Percentiles rank a stretch among this genome's conserved stretches.
Evolutionary conservation across 1,139 yeast species (phyloP).

Genomic region (Blastobotrys apis): DNA sequence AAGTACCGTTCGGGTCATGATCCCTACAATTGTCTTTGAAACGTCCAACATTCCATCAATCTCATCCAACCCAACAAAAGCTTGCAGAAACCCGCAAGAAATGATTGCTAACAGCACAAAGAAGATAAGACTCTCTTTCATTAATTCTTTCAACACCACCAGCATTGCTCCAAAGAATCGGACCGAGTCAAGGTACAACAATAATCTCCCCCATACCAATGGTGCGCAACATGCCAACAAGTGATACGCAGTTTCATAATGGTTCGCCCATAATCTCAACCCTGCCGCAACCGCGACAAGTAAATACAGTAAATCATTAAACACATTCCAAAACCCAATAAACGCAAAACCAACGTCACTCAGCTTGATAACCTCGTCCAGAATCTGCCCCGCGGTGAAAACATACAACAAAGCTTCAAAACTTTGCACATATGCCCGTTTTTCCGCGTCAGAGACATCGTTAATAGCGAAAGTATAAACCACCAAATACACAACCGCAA

Average conservation of each 20-base stretch:
- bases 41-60: constrained; percentile 82
- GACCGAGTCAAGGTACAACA: constrained; percentile 72
- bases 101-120: constrained; percentile 69
- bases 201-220: constrained; percentile 75
- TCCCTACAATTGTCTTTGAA: constrained; percentile 57
- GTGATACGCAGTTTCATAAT: constrained; percentile 66
- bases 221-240: constrained; percentile 80
- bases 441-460: constrained; percentile 23
- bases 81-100: constrained; percentile 78
- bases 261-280: constrained; percentile 44
- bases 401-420: constrained; percentile 57
- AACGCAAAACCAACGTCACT: constrained; percentile 73
- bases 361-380: constrained; percentile 65
- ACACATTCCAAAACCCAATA: constrained; percentile 74
- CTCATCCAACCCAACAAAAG: constrained; percentile 80
- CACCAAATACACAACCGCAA: constrained; percentile 60
- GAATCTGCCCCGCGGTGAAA: constrained; percentile 60
- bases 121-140: constrained; percentile 78
- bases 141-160: constrained; percentile 78
- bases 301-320: constrained; percentile 65
- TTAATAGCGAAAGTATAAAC: constrained; percentile 66
- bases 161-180: constrained; percentile 86
- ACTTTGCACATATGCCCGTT: constrained; percentile 1
- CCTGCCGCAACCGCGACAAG: constrained; percentile 51
- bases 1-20: constrained; percentile 65